These are phyloP conservation scores for Pochonia chlamydosporia DNA, from an alignment of 2,329 filamentous ascomycete species.

Conservation along the genomic window DNA sequence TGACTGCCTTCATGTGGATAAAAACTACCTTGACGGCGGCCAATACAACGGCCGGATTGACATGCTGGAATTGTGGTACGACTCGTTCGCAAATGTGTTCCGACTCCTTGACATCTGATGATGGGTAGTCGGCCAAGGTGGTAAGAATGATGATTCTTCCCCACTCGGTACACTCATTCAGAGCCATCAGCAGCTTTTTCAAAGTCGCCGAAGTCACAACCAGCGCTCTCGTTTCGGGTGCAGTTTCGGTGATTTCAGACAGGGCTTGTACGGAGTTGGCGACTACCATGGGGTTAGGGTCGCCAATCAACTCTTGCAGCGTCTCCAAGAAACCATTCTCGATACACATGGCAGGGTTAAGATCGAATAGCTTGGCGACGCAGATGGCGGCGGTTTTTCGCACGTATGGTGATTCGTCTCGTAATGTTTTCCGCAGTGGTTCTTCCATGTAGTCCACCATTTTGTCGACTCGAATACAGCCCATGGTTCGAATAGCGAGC, in stretches of 20 bases:
- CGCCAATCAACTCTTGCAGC: conserved; percentile 91
- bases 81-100: conserved; percentile 98
- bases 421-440: conserved; percentile 86
- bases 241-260: conserved; percentile 82
- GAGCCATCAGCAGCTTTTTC: conserved; percentile 92
- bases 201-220: conserved; percentile 75
- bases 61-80: conserved; percentile 94
- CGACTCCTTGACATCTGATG: conserved; percentile 85
- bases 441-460: conserved; percentile 99
- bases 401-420: conserved; percentile 97
- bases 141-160: conserved; percentile 89
- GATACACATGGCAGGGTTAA: conserved; percentile 86
- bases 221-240: conserved; percentile 84
- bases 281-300: conserved; percentile 98
- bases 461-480: conserved; percentile 95
- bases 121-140: conserved; percentile 81
- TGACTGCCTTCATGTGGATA: conserved; percentile 85
- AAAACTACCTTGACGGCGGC: conserved; percentile 98
- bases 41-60: conserved; percentile 93
- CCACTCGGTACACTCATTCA: conserved; percentile 99
- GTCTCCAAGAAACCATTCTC: conserved; percentile 95
- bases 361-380: conserved; percentile 94
- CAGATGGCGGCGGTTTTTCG: conserved; percentile 97
- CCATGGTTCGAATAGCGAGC: conserved; percentile 95
- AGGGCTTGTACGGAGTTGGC: conserved; percentile 94